These are phyloP conservation scores for Capsicum baccatum DNA, from an alignment of 257 asterid species.

Conservation along the genomic window DNA sequence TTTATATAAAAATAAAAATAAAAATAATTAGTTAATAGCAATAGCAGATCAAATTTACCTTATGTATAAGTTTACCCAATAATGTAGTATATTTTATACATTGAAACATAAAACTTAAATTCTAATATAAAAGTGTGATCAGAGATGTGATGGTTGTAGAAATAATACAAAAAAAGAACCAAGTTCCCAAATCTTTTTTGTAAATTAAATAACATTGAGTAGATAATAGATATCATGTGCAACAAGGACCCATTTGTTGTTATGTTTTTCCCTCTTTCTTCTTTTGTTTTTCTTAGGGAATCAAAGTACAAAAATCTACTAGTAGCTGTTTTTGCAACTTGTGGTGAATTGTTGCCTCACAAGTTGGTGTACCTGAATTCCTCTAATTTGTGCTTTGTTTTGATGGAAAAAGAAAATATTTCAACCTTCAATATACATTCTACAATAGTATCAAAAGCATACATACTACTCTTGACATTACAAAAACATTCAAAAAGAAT, in stretches of 20 bases:
- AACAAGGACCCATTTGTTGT: slow-evolving; percentile 20
- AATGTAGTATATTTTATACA: no score
- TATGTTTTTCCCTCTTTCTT: slow-evolving; percentile 24
- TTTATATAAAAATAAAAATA: no score
- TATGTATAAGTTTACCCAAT: no score
- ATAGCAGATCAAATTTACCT: no score
- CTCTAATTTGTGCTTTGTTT: neutral
- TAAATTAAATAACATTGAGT: neutral
- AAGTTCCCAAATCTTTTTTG: neutral
- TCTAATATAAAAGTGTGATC: neutral
- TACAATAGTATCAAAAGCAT: neutral
- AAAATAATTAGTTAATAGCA: no score
- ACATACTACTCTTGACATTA: slow-evolving; percentile 1
- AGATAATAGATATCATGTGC: slow-evolving; percentile 16
- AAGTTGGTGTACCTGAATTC: neutral
- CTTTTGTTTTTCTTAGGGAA: slow-evolving; percentile 13
- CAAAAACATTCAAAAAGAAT: neutral
- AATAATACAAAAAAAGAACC: neutral
- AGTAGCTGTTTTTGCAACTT: slow-evolving; percentile 23
- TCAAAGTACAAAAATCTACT: slow-evolving; percentile 25
- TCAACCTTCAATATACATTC: neutral
- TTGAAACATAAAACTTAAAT: no score
- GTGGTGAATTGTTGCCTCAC: slow-evolving; percentile 29
- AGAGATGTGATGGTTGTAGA: slow-evolving; percentile 26
- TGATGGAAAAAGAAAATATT: neutral